phyloP scores from a whole-genome alignment of 139 green algal genomes.

The Raphidocelis subcapitata region DNA sequence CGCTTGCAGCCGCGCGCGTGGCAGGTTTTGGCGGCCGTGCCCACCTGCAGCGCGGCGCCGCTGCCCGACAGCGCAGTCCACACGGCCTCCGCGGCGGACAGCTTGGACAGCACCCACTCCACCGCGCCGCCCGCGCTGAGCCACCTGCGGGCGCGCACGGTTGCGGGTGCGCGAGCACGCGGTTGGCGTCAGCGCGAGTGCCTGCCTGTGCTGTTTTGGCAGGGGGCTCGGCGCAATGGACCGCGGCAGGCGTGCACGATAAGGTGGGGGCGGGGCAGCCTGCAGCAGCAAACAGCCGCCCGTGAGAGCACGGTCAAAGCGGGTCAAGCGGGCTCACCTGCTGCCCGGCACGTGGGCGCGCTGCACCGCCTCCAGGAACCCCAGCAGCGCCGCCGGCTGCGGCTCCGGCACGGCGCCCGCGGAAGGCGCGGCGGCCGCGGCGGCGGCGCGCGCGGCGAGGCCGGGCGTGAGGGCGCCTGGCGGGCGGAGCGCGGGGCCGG shows the following conservation, averaged over 20 bases:
- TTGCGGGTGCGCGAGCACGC: neutral
- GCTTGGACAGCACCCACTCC: slow-evolving; percentile 36
- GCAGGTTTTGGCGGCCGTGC: too few relatives aligned
- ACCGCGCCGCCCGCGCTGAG: slow-evolving; percentile 27
- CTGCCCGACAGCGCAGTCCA: too few relatives aligned
- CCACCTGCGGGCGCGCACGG: slow-evolving; percentile 27
- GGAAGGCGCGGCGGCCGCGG: neutral
- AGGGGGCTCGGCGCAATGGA: too few relatives aligned
- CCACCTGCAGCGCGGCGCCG: neutral
- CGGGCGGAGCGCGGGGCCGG: too few relatives aligned
- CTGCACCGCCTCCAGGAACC: slow-evolving; percentile 37
- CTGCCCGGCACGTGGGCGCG: slow-evolving; percentile 6
- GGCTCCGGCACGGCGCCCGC: slow-evolving; percentile 27
- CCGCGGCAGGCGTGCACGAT: too few relatives aligned
- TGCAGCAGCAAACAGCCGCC: too few relatives aligned
- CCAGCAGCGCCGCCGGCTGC: slow-evolving; percentile 21
- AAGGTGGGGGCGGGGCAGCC: neutral
- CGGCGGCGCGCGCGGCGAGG: neutral
- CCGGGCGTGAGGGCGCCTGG: neutral
- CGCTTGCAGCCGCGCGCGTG: too few relatives aligned
- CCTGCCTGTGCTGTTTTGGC: too few relatives aligned
- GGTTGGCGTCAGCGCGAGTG: neutral
- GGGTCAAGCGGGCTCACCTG: neutral
- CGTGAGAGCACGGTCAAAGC: too few relatives aligned
- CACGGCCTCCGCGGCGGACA: slow-evolving; percentile 40